Evolutionary conservation across 805 yeast species (phyloP).

Genomic region (Myxozyma neotropica): DNA sequence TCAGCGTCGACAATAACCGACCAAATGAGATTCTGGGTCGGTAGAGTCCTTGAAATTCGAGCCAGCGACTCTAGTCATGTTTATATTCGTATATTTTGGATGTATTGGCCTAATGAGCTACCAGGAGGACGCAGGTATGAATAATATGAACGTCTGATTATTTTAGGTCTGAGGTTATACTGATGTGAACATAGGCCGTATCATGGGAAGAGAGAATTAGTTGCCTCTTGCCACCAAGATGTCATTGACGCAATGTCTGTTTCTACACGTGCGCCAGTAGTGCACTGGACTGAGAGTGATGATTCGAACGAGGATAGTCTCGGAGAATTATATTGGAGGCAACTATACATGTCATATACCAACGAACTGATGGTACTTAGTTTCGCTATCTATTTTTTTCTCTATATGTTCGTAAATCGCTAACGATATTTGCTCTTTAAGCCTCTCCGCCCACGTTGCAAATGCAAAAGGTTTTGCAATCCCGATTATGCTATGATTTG

Average conservation of each 20-base stretch:
- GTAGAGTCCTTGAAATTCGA: conserved; percentile 26
- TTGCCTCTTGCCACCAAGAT: conserved; percentile 31
- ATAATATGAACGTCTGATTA: not conserved
- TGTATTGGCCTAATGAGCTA: conserved; percentile 33
- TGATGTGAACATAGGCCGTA: conserved; percentile 11
- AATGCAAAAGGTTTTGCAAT: conserved; percentile 19
- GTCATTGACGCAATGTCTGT: conserved; percentile 30
- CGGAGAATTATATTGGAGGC: conserved; percentile 32
- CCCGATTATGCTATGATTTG: conserved; percentile 27
- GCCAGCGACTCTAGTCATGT: conserved; percentile 24
- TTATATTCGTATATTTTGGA: conserved; percentile 26
- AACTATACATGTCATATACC: conserved; percentile 23
- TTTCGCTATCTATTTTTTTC: too few species aligned
- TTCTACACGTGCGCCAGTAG: conserved; percentile 21
- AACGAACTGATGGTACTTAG: conserved; percentile 20
- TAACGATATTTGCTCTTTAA: too few species aligned
- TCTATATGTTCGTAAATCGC: too few species aligned
- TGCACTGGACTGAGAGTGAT: conserved; percentile 22
- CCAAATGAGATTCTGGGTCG: conserved; percentile 26
- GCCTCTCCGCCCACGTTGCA: conserved; percentile 28
- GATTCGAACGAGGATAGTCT: conserved; percentile 5
- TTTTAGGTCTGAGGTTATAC: not conserved
- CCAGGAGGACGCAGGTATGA: conserved; percentile 28
- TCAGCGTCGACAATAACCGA: conserved; percentile 1
- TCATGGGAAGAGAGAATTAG: conserved; percentile 30